Evolutionary conservation across 768 basidiomycete species (phyloP), one percentile per base, ranked within the genome.

Genomic region (Lentinula aciculospora): DNA sequence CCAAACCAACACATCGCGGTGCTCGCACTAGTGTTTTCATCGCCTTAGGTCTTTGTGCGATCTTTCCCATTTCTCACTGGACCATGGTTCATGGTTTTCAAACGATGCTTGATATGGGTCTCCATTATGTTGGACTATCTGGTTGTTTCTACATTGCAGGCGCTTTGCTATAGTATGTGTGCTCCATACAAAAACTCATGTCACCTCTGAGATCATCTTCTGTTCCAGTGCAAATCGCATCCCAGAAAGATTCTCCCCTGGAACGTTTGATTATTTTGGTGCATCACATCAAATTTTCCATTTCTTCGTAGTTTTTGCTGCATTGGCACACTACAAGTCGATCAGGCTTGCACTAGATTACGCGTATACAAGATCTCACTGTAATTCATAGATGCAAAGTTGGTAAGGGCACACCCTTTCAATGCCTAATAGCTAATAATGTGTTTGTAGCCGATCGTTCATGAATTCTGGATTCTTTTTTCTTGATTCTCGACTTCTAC

Each of bases 211-310:
- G 60, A 62, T 54, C 59, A 59, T 40, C 60, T 45, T 51, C 61
- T 61, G 64, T 64, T 70, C 67, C 70, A 95, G 93, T 72, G 92
- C 92, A 48, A 86, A 87, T 66, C 82, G 92, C 50, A 79, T 92
- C 56, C 93, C 92, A 44, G 93, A 95, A 65, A 77, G 83, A 37
- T 72, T 85, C 60, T 73, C 76, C 6, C 91, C 91, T 4, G 92
- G 92, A 36, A 81, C 71, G 61, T 94, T 94, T 71, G 92, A 94
- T 72, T 79, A 81, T 65, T 80, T 91, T 64, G 79, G 85, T 56
- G 81, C 89, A 0, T 92, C 89, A 19, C 94, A 96, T 74, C 91
- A 95, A 71, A 88, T 96, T 64, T 95, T 97, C 70, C 94, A 95
- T 67, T 69, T 85, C 60, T 84, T 81, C 64, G 92, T 95, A 36